Base-by-base conservation (phyloP, 1,284 basidiomycete species). In the Irpex rosettiformis region DNA sequence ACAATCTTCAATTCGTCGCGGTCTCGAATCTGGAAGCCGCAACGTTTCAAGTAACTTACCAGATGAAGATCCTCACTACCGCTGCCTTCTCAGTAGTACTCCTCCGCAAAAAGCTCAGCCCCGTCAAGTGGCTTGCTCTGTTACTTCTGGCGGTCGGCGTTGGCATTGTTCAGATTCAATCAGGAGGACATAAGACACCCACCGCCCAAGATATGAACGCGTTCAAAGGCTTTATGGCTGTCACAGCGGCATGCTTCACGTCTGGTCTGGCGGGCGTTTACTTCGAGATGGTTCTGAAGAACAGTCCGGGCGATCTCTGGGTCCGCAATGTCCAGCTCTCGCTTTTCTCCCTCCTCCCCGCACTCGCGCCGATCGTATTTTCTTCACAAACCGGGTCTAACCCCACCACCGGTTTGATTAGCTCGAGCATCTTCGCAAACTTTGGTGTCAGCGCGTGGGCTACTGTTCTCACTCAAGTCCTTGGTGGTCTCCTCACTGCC, bases 261-360 rank as follows among this genome's bases (percentile, higher is more conserved):
- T 97, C 94, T 0, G 96, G 96, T 33, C 85, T 98, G n/a, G 96
- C 96, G 0, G 96, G 96, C 11, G 96, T 98, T 27, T 98, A 98
- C 77, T 98, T 98, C 67, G 96, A 98, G 77, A 95, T 96, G 88
- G 93, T 98, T 18, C 80, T 98, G 69, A 98, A 98, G 76, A 89
- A 86, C 65, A 93, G 91, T 8, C 85, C 86, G 65, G 85, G 86
- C 18, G 94, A 97, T 73, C 82, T 98, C 5, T 98, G 96, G 96
- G 89, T 96, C 58, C 89, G 96, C 66, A 99, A 98, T 75, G 92
- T 97, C 54, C 96, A 98, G 71, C 83, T 99, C 11, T 97, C 94
- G 24, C 80, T 94, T 59, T 98, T 98, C 77, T 96, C 94, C 25
- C 81, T 99, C 49, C 77, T 96, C 49, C 96, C 96, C 1, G 96